Base-by-base conservation (phyloP, 306 rosid genomes). In the Oemleria cerasiformis region DNA sequence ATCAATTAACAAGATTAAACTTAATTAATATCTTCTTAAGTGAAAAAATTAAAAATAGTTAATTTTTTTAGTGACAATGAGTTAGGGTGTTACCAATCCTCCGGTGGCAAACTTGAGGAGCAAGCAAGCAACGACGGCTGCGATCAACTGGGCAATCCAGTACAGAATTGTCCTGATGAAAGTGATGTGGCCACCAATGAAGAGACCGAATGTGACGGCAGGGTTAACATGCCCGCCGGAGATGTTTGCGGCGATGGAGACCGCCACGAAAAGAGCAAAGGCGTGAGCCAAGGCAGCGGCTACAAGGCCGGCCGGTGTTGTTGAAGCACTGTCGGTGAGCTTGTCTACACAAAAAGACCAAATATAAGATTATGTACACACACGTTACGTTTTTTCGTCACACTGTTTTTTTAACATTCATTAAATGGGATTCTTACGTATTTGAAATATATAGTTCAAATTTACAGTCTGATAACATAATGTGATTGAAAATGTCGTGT, bases 191-290 rank as follows among this genome's bases (percentile, higher is more conserved):
- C 97, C 97, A 1, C 97, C 97, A n/a, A 90, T 36, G 56, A 88
- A 83, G 40, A 85, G 87, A 8, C 97, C 96, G 62, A 90, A 88
- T 8, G 96, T 90, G 34, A 90, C 94, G 14, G 90, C 94, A 20
- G 94, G 96, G 77, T 90, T 90, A 13, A 90, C 97, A 56, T 88
- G 97, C 0, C 92, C 94, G 10, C 92, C 94, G 1, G 97, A 88
- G 62, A 86, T 90, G 84, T 90, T 90, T 4, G 94, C 92, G 7
- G 84, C 97, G 2, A 90, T 84, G 34, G 92, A 48, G 19, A 90
- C 94, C 0, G 86, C 97, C 71, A 90, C 97, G 68, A 90, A 90
- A 55, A 88, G 90, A 8, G 86, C 92, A 41, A 88, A 88, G 36
- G 82, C 94, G 62, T 88, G 94, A 13, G 92, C 86, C 34, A 88